Evolutionary conservation across 2,329 filamentous ascomycete species (phyloP).

Genomic region (Aureobasidium sp.): DNA sequence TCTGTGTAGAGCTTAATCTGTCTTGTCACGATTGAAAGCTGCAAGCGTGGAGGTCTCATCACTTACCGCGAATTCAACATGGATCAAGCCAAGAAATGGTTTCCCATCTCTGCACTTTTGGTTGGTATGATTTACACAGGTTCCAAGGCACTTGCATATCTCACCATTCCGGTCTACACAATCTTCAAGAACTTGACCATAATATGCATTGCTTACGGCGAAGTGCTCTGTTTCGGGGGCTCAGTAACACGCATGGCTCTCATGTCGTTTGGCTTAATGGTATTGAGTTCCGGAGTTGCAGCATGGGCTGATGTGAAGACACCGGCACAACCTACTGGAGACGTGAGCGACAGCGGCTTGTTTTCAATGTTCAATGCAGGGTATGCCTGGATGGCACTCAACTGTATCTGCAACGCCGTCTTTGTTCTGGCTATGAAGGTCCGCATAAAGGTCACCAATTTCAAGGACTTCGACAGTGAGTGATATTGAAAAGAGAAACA

Average conservation of each 20-base stretch:
- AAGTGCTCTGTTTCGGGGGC: conserved; percentile 96
- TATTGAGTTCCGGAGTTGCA: conserved; percentile 85
- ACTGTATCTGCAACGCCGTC: conserved; percentile 87
- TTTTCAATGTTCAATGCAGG: conserved; percentile 78
- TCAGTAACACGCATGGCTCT: conserved; percentile 80
- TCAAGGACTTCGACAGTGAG: conserved; percentile 99
- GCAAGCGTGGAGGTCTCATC: conserved; percentile 76
- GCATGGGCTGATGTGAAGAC: conserved; percentile 96
- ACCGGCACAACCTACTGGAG: conserved; percentile 46
- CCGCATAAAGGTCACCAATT: conserved; percentile 98
- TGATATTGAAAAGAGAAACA: not conserved
- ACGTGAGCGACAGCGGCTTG: conserved; percentile 44
- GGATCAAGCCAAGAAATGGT: conserved; percentile 93
- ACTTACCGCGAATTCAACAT: conserved; percentile 75
- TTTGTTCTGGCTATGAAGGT: conserved; percentile 94
- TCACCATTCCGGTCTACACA: conserved; percentile 96
- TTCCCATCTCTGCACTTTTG: conserved; percentile 88
- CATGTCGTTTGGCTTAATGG: conserved; percentile 94
- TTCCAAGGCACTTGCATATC: conserved; percentile 89
- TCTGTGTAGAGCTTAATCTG: conserved; percentile 73
- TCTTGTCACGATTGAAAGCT: conserved; percentile 71
- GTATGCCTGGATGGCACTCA: conserved; percentile 96
- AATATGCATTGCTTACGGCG: conserved; percentile 95
- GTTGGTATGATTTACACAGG: conserved; percentile 99
- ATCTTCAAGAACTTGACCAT: conserved; percentile 99